These are phyloP conservation scores for Nannochloropsis oceanica DNA, from an alignment of 108 stramenopile species.

Conservation along the genomic window DNA sequence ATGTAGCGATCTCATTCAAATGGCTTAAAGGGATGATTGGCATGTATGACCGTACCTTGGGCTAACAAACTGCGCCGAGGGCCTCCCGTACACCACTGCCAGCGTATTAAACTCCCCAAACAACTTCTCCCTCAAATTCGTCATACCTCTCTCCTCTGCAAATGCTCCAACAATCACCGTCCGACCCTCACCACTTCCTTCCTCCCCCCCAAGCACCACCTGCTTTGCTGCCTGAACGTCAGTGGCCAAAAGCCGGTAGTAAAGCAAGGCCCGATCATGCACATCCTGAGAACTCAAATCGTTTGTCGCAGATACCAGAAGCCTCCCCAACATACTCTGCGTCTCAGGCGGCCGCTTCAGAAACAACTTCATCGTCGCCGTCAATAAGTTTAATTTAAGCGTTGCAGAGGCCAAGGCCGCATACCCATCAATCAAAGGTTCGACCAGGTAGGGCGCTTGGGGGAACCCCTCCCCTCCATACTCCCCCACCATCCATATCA, in stretches of 20 bases:
- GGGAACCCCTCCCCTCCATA: slow-evolving; percentile 66
- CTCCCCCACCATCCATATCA: slow-evolving; percentile 91
- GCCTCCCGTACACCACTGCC: slow-evolving; percentile 76
- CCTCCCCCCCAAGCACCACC: slow-evolving; percentile 45
- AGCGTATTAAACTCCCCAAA: slow-evolving; percentile 86
- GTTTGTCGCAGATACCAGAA: slow-evolving; percentile 70
- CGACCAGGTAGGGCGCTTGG: slow-evolving; percentile 93
- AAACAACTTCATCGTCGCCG: slow-evolving; percentile 80
- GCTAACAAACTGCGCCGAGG: background rate
- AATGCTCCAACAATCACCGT: slow-evolving; percentile 36
- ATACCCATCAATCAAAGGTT: slow-evolving; percentile 49
- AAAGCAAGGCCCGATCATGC: slow-evolving; percentile 91
- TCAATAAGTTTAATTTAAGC: slow-evolving; percentile 76
- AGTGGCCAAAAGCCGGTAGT: slow-evolving; percentile 74
- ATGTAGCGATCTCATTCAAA: no score
- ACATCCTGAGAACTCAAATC: slow-evolving; percentile 80
- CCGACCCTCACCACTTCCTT: slow-evolving; percentile 38
- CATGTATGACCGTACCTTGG: background rate
- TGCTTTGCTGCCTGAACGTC: slow-evolving; percentile 56
- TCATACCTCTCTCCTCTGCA: slow-evolving; percentile 61
- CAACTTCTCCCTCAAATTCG: slow-evolving; percentile 54
- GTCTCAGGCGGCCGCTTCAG: slow-evolving; percentile 93
- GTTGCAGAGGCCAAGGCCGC: slow-evolving; percentile 26
- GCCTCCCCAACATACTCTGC: slow-evolving; percentile 81
- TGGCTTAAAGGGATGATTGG: no score